Evolutionary conservation across 345 rosid genomes (phyloP), one percentile per base, ranked within the genome.

Genomic region (Isatis tinctoria): DNA sequence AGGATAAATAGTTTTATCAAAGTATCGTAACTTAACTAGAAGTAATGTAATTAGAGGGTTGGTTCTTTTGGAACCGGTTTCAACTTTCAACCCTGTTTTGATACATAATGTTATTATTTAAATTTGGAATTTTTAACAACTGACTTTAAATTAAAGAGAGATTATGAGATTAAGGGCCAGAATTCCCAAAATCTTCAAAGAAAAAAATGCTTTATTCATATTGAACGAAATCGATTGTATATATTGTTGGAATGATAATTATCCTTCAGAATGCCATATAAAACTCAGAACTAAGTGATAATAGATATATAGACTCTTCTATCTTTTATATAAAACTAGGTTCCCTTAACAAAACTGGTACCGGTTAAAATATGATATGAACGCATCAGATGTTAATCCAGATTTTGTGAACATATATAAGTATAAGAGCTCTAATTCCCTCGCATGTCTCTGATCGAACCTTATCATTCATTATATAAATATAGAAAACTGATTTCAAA

Each of bases 371-470:
- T 14, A 35, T 35, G 43, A n/a, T 33, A 58, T 37, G 39, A 58
- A 35, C 22, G 43, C 43, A 17, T 58, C n/a, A 18, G 32, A 8
- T 54, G 22, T n/a, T 13, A 53, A 22, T 8, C 16, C 61, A 33
- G 33, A 13, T 53, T 54, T 26, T 54, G 28, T 53, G 1, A 67
- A 67, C 10, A 58, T 14, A 48, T n/a, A 40, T 12, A 28, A 5
- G 3, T 14, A 16, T 32, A 1, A 32, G 1, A 45, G 53, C 32
- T 51, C 56, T 40, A 30, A 63, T 17, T 62, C 62, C 18, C 24
- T 52, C 10, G 47, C 65, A 66, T n/a, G n/a, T 48, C 53, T 74
- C 59, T 74, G 37, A 49, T 74, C 28, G 35, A 18, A 18, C 22
- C 36, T 49, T 52, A 27, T 28, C 10, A 9, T 5, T 28, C 10